A percentile compares a stretch with the other conserved stretches of the same genome.
Conservation (phyloP, 352 stramenopile genomes). For the Nothophytophthora sp. region DNA sequence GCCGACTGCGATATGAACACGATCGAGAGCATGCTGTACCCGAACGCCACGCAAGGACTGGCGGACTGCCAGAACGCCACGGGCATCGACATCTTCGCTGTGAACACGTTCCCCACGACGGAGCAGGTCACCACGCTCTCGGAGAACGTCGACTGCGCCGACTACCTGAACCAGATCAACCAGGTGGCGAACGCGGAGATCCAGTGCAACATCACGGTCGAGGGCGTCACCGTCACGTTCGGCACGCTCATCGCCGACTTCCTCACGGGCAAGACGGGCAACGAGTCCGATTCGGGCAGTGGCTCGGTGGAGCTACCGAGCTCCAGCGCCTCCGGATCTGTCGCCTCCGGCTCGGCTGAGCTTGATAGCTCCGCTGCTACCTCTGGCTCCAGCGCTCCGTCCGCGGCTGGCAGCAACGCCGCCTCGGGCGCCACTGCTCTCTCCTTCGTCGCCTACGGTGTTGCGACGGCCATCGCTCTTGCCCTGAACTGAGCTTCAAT, state of each 20-base stretch:
- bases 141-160: conserved; percentile 54
- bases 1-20: conserved; percentile 49
- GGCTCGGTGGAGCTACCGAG: conserved; percentile 30
- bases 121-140: conserved; percentile 58
- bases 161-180: conserved; percentile 77
- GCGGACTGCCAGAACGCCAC: conserved; percentile 40
- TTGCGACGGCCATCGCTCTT: conserved; percentile 14
- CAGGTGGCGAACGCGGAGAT: conserved; percentile 61
- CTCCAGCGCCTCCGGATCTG: conserved; percentile 19
- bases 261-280: conserved; percentile 64
- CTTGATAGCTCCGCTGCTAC: conserved; percentile 14
- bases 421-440: conserved; percentile 3
- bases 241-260: conserved; percentile 53
- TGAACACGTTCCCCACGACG: conserved; percentile 45
- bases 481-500: conserved; percentile 24
- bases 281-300: conserved; percentile 49
- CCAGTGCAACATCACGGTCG: conserved; percentile 56
- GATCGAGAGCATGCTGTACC: conserved; percentile 55
- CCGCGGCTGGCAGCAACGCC: not conserved
- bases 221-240: conserved; percentile 46
- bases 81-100: conserved; percentile 58
- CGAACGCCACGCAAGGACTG: conserved; percentile 59
- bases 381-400: conserved; percentile 14
- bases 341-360: conserved; percentile 2
- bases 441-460: conserved; percentile 18